Percentiles rank a stretch among this genome's conserved stretches.
Evolutionary conservation across 208 protist genomes (phyloP).

Genomic region (Naegleria fowleri): DNA sequence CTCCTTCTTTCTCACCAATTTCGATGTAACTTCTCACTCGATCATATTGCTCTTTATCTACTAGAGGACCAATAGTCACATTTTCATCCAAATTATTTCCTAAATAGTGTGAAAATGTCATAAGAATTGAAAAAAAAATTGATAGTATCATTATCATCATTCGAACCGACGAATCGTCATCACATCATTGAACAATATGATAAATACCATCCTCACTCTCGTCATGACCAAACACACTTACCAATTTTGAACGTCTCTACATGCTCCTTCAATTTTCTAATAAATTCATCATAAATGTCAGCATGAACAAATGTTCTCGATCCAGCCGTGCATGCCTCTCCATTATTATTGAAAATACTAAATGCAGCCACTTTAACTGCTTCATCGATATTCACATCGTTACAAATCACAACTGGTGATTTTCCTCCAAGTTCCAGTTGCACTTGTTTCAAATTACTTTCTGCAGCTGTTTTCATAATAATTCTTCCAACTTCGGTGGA

Average conservation of each 20-base stretch:
- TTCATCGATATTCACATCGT: conserved; percentile 66
- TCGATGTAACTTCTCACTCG: conserved; percentile 65
- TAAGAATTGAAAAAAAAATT: too few species aligned
- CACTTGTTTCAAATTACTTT: conserved; percentile 66
- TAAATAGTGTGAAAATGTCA: too few species aligned
- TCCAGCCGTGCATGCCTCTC: conserved; percentile 69
- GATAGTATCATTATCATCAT: too few species aligned
- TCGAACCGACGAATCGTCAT: too few species aligned
- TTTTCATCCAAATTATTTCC: conserved; percentile 32
- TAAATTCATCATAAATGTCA: conserved; percentile 68
- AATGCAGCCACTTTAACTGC: conserved; percentile 57
- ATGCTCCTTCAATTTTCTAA: conserved; percentile 47
- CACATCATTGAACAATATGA: too few species aligned
- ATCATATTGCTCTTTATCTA: conserved; percentile 63
- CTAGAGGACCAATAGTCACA: conserved; percentile 58
- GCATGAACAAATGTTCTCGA: conserved; percentile 76
- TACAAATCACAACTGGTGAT: conserved; percentile 71
- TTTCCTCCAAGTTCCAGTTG: conserved; percentile 80
- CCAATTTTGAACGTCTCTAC: background rate
- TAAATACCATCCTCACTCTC: too few species aligned
- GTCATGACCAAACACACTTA: too few species aligned
- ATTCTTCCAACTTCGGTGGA: conserved; percentile 62
- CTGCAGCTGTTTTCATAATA: conserved; percentile 59
- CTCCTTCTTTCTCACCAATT: conserved; percentile 63
- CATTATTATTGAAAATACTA: conserved; percentile 68